A percentile compares a stretch with the other conserved stretches of the same genome.
These are phyloP conservation scores for Silene noctiflora DNA, from an alignment of 179 eudicot genomes.

Conservation along the genomic window DNA sequence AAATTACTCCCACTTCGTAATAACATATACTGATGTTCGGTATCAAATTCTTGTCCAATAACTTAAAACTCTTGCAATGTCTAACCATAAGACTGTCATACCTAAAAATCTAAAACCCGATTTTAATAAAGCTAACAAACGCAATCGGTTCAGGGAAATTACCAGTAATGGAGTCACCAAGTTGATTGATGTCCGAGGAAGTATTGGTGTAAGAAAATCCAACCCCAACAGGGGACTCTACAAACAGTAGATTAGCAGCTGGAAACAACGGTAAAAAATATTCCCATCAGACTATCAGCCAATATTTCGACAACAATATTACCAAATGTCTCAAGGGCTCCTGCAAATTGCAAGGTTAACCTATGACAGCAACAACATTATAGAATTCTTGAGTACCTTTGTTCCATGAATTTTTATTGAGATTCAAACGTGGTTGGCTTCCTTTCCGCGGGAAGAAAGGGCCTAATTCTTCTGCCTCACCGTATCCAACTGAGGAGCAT, in stretches of 20 bases:
- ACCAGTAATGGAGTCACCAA: slow-evolving; percentile 81
- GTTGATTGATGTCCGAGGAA: slow-evolving; percentile 49
- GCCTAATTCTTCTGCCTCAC: slow-evolving; percentile 69
- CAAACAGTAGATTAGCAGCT: slow-evolving; percentile 84
- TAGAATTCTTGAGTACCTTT: slow-evolving; percentile 36
- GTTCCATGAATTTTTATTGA: slow-evolving; percentile 68
- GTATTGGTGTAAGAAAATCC: slow-evolving; percentile 90
- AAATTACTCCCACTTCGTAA: neutral
- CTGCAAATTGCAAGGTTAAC: too few species aligned
- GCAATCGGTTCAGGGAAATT: neutral
- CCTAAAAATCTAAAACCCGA: too few species aligned
- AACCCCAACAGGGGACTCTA: slow-evolving; percentile 93
- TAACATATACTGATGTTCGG: too few species aligned
- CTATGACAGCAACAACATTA: too few species aligned
- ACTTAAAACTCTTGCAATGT: too few species aligned
- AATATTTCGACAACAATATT: too few species aligned
- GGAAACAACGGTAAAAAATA: slow-evolving; percentile 12
- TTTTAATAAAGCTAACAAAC: too few species aligned
- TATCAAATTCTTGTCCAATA: too few species aligned
- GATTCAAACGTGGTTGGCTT: slow-evolving; percentile 44
- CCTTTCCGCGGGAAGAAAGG: slow-evolving; percentile 57
- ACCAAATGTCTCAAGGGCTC: too few species aligned
- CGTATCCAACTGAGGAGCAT: slow-evolving; percentile 79
- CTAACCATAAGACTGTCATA: too few species aligned
- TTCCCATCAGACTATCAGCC: neutral